Evolutionary conservation across 495 filamentous ascomycete species (phyloP), one percentile per base, ranked within the genome.

Genomic region (Trypethelium eluteriae): DNA sequence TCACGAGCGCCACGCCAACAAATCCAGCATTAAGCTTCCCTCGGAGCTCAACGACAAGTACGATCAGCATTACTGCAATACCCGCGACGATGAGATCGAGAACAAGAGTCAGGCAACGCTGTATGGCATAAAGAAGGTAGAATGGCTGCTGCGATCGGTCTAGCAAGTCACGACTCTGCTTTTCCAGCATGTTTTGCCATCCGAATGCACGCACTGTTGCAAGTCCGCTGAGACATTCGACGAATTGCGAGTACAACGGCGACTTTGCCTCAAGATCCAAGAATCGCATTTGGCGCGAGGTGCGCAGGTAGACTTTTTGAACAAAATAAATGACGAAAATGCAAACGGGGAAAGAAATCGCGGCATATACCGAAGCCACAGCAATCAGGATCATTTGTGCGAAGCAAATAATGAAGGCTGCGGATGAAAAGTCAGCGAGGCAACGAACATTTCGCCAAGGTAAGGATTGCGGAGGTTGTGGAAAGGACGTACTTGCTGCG

Each of bases 91-190:
- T 57, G 7, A 75, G 61, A 39, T 75, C 72, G 12, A 75, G 63
- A n/a, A 74, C 70, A 3, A 75, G 39, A 5, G 68, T 70, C 5
- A 75, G 69, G 69, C 79, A 81, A 14, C 75, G 74, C 79, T 70
- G 81, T 11, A 82, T 77, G 38, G 78, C 77, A 63, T 80, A 83
- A 59, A 87, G 78, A 32, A 86, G 78, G 68, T 86, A 87, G 70
- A 82, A 85, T 34, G 85, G 85, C 34, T 78, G 73, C 66, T 87
- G 85, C 3, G 83, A 84, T 16, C 75, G 73, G 68, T 91, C 86
- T 3, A 92, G 71, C 2, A 81, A 75, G 3, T 67, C 46, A 10
- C 77, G 75, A 64, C 53, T 59, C 53, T 59, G 4, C 11, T 76
- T 70, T 63, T 81, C 74, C 62, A 82, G 75, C 5, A 76, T 74